Percentiles rank a stretch among this genome's conserved stretches.
Conservation (phyloP, 1,139 yeast species). For the Zhuliangozyma blackwelliae region DNA sequence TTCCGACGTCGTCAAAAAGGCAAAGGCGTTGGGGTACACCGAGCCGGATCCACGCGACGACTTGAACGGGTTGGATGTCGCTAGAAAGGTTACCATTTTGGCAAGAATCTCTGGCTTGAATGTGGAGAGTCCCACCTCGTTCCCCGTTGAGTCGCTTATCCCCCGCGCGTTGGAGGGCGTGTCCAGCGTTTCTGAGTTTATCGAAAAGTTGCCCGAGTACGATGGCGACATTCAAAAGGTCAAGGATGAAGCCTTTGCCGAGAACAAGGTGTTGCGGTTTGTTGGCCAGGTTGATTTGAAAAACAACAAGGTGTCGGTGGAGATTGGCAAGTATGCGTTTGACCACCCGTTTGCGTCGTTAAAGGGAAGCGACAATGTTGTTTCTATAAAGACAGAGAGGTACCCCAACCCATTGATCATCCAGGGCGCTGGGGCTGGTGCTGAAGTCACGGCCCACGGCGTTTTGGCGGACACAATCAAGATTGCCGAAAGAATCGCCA, state of each 20-base stretch:
- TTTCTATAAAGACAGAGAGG: conserved; percentile 85
- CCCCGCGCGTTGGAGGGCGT: conserved; percentile 82
- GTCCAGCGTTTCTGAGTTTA: conserved; percentile 68
- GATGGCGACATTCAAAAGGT: conserved; percentile 75
- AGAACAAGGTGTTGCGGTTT: conserved; percentile 84
- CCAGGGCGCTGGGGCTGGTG: conserved; percentile 99
- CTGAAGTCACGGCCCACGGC: conserved; percentile 98
- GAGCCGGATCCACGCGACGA: conserved; percentile 99
- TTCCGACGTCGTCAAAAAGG: conserved; percentile 84
- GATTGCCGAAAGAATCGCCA: conserved; percentile 78
- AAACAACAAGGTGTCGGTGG: conserved; percentile 69
- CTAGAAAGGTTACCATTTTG: conserved; percentile 93
- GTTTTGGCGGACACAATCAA: conserved; percentile 90
- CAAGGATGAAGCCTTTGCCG: conserved; percentile 76
- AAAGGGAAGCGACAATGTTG: conserved; percentile 94
- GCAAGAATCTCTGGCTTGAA: conserved; percentile 87
- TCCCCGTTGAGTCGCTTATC: conserved; percentile 90
- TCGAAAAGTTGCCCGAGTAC: conserved; percentile 74
- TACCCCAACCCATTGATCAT: conserved; percentile 88
- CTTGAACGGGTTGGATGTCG: conserved; percentile 94
- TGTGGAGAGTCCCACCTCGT: conserved; percentile 89
- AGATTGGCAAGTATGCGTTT: conserved; percentile 75
- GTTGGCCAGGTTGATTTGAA: conserved; percentile 86
- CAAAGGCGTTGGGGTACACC: conserved; percentile 90
- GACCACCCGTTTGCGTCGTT: conserved; percentile 95